Conservation (phyloP, 2,329 filamentous ascomycete genomes). For the Sclerotinia spermophila region DNA sequence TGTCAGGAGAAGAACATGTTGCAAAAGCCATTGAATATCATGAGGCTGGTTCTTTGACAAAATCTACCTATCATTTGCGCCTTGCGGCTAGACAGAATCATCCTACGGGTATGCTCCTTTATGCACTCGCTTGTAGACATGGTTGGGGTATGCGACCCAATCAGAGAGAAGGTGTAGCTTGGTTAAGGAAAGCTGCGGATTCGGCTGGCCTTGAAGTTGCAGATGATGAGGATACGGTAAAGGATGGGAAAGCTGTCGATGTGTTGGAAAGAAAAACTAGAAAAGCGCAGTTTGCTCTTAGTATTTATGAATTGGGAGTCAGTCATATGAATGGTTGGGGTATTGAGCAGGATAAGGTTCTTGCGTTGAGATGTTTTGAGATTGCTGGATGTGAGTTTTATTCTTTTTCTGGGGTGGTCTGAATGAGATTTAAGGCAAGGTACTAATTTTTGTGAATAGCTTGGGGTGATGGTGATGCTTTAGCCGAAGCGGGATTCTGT, state of each 20-base stretch:
- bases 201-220: conserved; percentile 77
- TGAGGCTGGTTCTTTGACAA: conserved; percentile 79
- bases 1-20: conserved; percentile 83
- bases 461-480: conserved; percentile 93
- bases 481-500: conserved; percentile 93
- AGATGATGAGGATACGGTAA: conserved; percentile 67
- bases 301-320: conserved; percentile 93
- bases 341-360: conserved; percentile 82
- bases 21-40: conserved; percentile 87
- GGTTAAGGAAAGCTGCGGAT: conserved; percentile 89
- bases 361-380: conserved; percentile 91
- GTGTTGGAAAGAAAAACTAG: conserved; percentile 72
- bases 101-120: conserved; percentile 92
- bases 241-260: conserved; percentile 62
- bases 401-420: neutral
- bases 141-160: conserved; percentile 98
- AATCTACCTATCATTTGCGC: conserved; percentile 94
- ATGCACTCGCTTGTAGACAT: conserved; percentile 89
- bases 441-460: conserved; percentile 41
- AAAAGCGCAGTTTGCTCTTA: conserved; percentile 89
- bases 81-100: conserved; percentile 82
- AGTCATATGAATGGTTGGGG: conserved; percentile 99
- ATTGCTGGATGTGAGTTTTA: conserved; percentile 73
- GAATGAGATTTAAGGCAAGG: neutral
- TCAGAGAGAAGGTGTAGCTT: conserved; percentile 82